Percentiles rank a stretch among this genome's conserved stretches.
Conservation (phyloP, 306 rosid species). For the Prunus campanulata region DNA sequence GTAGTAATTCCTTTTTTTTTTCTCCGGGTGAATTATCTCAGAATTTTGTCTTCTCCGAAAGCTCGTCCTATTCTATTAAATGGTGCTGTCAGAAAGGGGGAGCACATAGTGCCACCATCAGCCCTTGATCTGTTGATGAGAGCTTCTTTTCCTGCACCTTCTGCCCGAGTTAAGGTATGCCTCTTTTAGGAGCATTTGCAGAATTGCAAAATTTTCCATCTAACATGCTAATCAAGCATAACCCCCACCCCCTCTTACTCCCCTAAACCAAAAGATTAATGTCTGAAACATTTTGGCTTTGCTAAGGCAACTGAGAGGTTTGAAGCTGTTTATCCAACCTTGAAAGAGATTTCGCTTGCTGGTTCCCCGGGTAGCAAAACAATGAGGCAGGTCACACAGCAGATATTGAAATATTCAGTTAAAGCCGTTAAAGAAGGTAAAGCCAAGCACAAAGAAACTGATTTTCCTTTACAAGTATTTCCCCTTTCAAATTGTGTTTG, state of each 20-base stretch:
- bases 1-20: neutral
- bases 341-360: slow-evolving; percentile 80
- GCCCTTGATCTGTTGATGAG: slow-evolving; percentile 66
- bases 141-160: slow-evolving; percentile 60
- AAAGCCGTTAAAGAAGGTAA: slow-evolving; percentile 74
- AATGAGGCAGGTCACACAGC: slow-evolving; percentile 73
- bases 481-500: neutral
- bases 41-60: slow-evolving; percentile 62
- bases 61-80: slow-evolving; percentile 69
- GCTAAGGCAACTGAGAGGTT: slow-evolving; percentile 88
- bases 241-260: neutral
- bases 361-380: slow-evolving; percentile 86
- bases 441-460: neutral
- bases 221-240: neutral
- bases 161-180: slow-evolving; percentile 71
- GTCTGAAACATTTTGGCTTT: slow-evolving; percentile 18
- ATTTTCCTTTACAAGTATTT: neutral
- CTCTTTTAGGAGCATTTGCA: slow-evolving; percentile 12
- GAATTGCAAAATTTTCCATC: slow-evolving; percentile 3
- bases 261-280: neutral
- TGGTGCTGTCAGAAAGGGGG: slow-evolving; percentile 85
- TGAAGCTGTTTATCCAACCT: slow-evolving; percentile 67
- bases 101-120: slow-evolving; percentile 74
- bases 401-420: slow-evolving; percentile 55
- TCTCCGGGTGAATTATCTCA: neutral